phyloP scores from a whole-genome alignment of 2,329 filamentous ascomycete genomes.

The Aspergillus sp. region DNA sequence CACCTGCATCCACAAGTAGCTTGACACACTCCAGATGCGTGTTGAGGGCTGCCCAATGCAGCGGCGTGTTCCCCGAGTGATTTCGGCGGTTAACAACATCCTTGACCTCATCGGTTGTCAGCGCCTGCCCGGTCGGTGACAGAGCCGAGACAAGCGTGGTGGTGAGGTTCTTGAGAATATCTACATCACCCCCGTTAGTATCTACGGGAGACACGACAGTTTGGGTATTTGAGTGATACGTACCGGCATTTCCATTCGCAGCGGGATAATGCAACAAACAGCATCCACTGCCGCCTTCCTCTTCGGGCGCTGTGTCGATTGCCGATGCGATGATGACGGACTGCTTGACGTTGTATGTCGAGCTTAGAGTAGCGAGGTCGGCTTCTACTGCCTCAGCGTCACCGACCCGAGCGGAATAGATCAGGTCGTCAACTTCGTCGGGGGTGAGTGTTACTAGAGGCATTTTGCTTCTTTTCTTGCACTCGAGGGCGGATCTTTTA shows the following conservation, averaged over 20 bases:
- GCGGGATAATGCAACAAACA: conserved; percentile 80
- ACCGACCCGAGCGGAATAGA: conserved; percentile 80
- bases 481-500: neutral
- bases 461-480: conserved; percentile 13
- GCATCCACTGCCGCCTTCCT: conserved; percentile 55
- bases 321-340: conserved; percentile 69
- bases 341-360: conserved; percentile 59
- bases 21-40: conserved; percentile 81
- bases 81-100: conserved; percentile 60
- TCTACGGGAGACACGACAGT: too few relatives aligned
- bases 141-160: conserved; percentile 32
- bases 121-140: neutral
- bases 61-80: conserved; percentile 78
- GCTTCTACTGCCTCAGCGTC: conserved; percentile 68
- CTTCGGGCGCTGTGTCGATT: conserved; percentile 73
- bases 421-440: conserved; percentile 86
- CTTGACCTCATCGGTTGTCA: conserved; percentile 17
- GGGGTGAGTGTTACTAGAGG: conserved; percentile 55
- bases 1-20: conserved; percentile 71
- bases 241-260: conserved; percentile 84
- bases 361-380: conserved; percentile 60
- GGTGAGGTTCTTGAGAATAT: conserved; percentile 51
- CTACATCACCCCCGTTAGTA: conserved; percentile 25
- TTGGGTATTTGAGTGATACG: neutral
- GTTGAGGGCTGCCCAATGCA: conserved; percentile 93